Base-by-base conservation (phyloP, 2,329 filamentous ascomycete species). In the Apiospora phragmitis region DNA sequence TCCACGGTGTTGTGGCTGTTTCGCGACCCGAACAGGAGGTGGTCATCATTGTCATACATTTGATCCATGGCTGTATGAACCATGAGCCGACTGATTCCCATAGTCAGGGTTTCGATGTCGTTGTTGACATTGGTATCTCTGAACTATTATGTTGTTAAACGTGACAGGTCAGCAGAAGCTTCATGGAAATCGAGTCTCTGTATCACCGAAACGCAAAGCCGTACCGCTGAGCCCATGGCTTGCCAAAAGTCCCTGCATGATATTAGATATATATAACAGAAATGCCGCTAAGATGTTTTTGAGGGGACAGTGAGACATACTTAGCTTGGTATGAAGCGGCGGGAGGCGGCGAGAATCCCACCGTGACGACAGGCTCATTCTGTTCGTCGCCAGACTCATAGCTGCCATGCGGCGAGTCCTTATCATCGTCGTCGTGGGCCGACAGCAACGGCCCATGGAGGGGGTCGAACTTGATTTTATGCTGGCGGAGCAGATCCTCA, bases 381-480 rank as follows among this genome's bases (percentile, higher is more conserved):
- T 35, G 32, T 7, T 62, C 55, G 21, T 62, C 55, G 32, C 55
- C 55, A 3, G 55, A 62, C 21, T 62, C 55, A 6, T 62, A n/a
- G 32, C 32, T 38, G 32, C 29, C 55, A 8, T 38, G 55, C 9
- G 55, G 55, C 32, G 55, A 62, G 55, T 62, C 55, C 18, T 62
- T 62, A 3, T 62, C 55, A 9, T 62, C 55, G 16, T 38, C 29
- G 9, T 62, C 32, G 3, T 35, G 26, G 7, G 29, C 29, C 1
- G 55, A 4, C 18, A 32, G 32, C 18, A 32, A 62, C 9, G 55
- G 55, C 55, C 55, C 75, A 29, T 70, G 81, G 0, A 85, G 75
- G 0, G 83, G 79, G 35, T 90, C 85, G 73, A 92, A 91, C 0
- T 79, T 72, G 70, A 92, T 83, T 43, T 86, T 83, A 71, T 91